A percentile compares a stretch with the other conserved stretches of the same genome.
Evolutionary conservation across 306 rosid species (phyloP).

Genomic region (Parietaria judaica): DNA sequence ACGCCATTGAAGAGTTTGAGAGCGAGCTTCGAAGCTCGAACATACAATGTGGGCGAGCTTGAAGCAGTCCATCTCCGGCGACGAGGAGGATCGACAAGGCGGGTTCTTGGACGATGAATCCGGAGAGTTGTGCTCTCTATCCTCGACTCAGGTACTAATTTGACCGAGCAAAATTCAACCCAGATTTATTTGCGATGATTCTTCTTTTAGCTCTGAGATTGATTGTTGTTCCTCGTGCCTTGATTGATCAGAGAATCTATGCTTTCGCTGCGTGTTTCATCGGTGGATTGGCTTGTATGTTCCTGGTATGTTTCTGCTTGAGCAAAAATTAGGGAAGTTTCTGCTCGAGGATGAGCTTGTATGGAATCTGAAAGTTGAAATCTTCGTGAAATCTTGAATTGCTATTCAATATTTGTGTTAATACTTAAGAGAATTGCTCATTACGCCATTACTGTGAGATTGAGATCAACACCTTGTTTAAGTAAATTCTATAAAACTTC

Average conservation of each 20-base stretch:
- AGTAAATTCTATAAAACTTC: too few species aligned
- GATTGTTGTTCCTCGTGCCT: constrained; percentile 22
- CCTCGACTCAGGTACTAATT: constrained; percentile 58
- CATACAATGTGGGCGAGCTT: constrained; percentile 57
- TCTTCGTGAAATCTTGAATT: neutral
- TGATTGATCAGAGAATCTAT: constrained; percentile 65
- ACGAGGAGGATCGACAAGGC: constrained; percentile 37
- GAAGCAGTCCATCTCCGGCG: constrained; percentile 28
- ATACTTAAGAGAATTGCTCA: too few species aligned
- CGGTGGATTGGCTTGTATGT: constrained; percentile 65
- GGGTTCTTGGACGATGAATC: constrained; percentile 57
- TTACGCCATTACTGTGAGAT: too few species aligned
- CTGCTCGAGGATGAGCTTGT: neutral
- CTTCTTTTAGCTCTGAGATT: constrained; percentile 12
- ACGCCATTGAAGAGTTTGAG: constrained; percentile 8
- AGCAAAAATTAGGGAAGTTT: neutral
- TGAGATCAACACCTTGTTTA: too few species aligned
- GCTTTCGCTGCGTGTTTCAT: constrained; percentile 67
- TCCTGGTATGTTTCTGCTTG: constrained; percentile 50
- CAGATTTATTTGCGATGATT: neutral
- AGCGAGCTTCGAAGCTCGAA: constrained; percentile 2
- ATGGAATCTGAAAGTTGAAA: neutral
- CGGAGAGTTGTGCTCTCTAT: constrained; percentile 49
- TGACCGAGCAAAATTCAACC: neutral
- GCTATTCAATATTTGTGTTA: neutral